A percentile compares a stretch with the other conserved stretches of the same genome.
These are phyloP conservation scores for Sporothrix brasiliensis DNA, from an alignment of 2,329 filamentous ascomycete species.

Conservation along the genomic window DNA sequence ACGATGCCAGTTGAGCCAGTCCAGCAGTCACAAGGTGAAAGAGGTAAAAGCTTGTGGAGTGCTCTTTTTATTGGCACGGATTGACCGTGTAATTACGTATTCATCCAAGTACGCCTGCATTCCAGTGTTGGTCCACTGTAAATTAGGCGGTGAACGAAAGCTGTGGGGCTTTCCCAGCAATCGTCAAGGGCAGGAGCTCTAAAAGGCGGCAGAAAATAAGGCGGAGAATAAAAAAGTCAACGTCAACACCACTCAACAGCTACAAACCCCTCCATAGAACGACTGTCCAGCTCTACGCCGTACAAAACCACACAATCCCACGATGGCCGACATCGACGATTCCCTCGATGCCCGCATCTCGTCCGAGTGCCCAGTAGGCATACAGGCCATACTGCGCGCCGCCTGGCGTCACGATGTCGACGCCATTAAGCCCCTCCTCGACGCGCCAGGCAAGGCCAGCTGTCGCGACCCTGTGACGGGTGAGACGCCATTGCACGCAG, in stretches of 20 bases:
- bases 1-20: background rate
- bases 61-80: constrained; percentile 5
- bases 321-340: constrained; percentile 48
- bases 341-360: constrained; percentile 58
- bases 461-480: constrained; percentile 83
- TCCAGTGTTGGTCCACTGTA: background rate
- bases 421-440: constrained; percentile 69
- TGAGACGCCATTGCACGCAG: constrained; percentile 85
- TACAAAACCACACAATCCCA: background rate
- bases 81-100: too few relatives aligned
- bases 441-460: constrained; percentile 65
- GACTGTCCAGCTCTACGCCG: background rate
- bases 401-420: constrained; percentile 65
- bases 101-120: background rate
- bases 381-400: constrained; percentile 56
- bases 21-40: background rate
- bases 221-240: constrained; percentile 26
- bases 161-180: background rate
- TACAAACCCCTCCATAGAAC: background rate
- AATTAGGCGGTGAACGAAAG: constrained; percentile 9
- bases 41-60: constrained; percentile 1
- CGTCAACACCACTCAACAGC: background rate
- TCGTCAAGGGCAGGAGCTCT: too few relatives aligned
- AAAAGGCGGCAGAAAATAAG: constrained; percentile 24
- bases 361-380: constrained; percentile 54